These are phyloP conservation scores for Millerozyma miso DNA, from an alignment of 805 yeast genomes.

Conservation along the genomic window DNA sequence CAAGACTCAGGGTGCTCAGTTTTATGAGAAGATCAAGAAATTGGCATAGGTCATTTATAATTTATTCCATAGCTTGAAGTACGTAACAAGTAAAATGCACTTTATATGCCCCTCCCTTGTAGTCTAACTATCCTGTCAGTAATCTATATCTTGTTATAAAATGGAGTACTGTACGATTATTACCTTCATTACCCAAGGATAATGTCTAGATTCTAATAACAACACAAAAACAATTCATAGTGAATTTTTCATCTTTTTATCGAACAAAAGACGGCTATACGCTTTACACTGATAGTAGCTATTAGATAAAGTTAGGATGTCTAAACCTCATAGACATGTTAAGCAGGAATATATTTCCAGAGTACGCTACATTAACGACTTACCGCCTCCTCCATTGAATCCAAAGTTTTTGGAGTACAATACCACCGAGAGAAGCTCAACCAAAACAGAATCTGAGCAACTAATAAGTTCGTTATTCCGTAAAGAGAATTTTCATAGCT, in stretches of 20 bases:
- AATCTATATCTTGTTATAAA: too few species aligned
- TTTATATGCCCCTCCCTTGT: too few species aligned
- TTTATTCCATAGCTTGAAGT: too few species aligned
- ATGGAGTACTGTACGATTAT: too few species aligned
- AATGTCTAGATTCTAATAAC: too few species aligned
- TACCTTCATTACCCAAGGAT: too few species aligned
- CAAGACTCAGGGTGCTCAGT: slow-evolving; percentile 57
- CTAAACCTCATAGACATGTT: slow-evolving; percentile 32
- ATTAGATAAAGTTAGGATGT: slow-evolving; percentile 12
- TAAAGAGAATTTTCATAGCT: slow-evolving; percentile 63
- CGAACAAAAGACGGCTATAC: too few species aligned
- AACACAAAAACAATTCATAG: too few species aligned
- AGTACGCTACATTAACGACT: slow-evolving; percentile 74
- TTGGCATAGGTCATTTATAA: slow-evolving; percentile 1
- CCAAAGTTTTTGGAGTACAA: slow-evolving; percentile 72
- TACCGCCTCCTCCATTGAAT: slow-evolving; percentile 92
- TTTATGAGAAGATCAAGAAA: slow-evolving; percentile 21
- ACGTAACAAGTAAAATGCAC: too few species aligned
- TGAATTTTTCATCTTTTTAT: too few species aligned
- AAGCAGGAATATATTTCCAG: slow-evolving; percentile 79
- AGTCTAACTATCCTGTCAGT: too few species aligned
- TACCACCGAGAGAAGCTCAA: slow-evolving; percentile 31
- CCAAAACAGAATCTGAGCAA: slow-evolving; percentile 38
- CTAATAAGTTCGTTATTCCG: slow-evolving; percentile 70
- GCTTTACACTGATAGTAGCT: neutral